Evolutionary conservation across 1,284 basidiomycete species (phyloP).

Genomic region (Puccinia triticina): DNA sequence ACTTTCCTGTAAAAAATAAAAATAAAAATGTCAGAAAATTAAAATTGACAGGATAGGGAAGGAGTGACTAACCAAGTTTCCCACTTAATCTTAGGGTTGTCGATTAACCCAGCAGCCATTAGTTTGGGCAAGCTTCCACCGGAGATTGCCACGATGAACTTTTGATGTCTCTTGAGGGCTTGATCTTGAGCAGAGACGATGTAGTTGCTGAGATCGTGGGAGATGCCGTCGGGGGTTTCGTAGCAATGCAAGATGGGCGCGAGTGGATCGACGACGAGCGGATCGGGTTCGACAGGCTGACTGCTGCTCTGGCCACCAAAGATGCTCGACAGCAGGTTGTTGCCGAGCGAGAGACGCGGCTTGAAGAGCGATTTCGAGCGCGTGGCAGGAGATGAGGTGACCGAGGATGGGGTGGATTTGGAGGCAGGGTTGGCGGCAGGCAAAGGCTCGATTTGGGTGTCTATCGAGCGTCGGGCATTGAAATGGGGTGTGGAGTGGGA

Average conservation of each 20-base stretch:
- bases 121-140: constrained; percentile 60
- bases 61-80: constrained; percentile 58
- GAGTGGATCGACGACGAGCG: constrained; percentile 42
- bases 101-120: constrained; percentile 59
- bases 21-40: background rate
- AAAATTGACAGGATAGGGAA: background rate
- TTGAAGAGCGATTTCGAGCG: constrained; percentile 15
- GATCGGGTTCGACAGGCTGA: background rate
- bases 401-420: constrained; percentile 22
- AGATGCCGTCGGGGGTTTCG: constrained; percentile 55
- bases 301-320: constrained; percentile 15
- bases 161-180: constrained; percentile 59
- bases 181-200: constrained; percentile 60
- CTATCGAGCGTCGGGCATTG: constrained; percentile 29
- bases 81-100: constrained; percentile 58
- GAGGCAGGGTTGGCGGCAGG: background rate
- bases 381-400: constrained; percentile 16
- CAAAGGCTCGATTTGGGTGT: background rate
- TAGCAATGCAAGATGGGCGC: constrained; percentile 58
- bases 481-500: background rate
- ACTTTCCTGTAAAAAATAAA: constrained; percentile 55
- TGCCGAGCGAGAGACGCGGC: constrained; percentile 17
- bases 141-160: constrained; percentile 60
- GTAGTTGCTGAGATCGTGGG: constrained; percentile 58
- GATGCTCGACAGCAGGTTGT: constrained; percentile 27